Percentiles rank a stretch among this genome's conserved stretches.
Conservation (phyloP, 495 filamentous ascomycete genomes). For the Monascus purpureus region DNA sequence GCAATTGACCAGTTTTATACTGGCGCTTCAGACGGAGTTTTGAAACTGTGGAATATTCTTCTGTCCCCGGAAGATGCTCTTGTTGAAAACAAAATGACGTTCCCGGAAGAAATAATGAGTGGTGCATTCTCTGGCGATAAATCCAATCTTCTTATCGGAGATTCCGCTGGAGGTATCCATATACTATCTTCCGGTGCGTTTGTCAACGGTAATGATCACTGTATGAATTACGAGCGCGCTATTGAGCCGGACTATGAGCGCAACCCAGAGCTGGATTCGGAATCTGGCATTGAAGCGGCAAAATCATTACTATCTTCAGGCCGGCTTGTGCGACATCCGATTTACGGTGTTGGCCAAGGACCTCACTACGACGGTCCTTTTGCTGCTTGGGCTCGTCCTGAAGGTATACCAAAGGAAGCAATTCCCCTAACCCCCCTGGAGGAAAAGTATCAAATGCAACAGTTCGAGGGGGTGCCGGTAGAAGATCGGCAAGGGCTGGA, state of each 20-base stretch:
- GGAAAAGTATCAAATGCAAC: constrained; percentile 11
- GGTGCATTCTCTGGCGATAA: constrained; percentile 65
- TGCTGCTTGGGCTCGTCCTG: constrained; percentile 26
- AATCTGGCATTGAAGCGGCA: constrained; percentile 14
- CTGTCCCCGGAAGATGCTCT: constrained; percentile 43
- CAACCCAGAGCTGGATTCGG: constrained; percentile 6
- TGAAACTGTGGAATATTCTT: constrained; percentile 76
- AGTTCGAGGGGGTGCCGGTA: constrained; percentile 14
- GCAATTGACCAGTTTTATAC: constrained; percentile 62
- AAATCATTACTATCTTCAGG: constrained; percentile 17
- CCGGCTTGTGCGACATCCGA: constrained; percentile 24
- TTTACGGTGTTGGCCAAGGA: constrained; percentile 33
- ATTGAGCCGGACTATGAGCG: constrained; percentile 1
- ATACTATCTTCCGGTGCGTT: constrained; percentile 38
- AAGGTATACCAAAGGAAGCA: constrained; percentile 4
- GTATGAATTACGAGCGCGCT: constrained; percentile 13
- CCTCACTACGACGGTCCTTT: constrained; percentile 30
- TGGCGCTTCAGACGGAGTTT: constrained; percentile 75
- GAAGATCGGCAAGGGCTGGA: constrained; percentile 12
- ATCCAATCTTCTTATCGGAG: constrained; percentile 58
- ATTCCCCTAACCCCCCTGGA: constrained; percentile 10
- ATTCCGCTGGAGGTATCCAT: constrained; percentile 59
- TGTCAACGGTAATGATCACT: constrained; percentile 6
- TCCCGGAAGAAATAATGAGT: constrained; percentile 37
- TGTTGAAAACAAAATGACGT: constrained; percentile 41